Percentiles rank a stretch among this genome's conserved stretches.
phyloP scores from a whole-genome alignment of 1,284 basidiomycete genomes.

The Coriolopsis trogii region DNA sequence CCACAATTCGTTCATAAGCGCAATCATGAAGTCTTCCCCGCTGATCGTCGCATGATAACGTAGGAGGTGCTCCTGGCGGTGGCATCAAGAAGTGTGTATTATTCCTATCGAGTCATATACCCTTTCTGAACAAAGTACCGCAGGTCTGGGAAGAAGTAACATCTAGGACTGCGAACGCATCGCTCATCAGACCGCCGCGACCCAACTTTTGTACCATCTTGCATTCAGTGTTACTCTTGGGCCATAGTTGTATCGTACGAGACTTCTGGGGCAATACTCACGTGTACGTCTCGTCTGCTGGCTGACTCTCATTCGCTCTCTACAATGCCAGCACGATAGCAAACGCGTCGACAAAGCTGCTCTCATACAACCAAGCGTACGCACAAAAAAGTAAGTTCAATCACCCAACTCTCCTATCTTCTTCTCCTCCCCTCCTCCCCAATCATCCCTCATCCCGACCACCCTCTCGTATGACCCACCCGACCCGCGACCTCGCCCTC shows the following conservation, averaged over 20 bases:
- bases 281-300: neutral
- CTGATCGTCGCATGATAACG: constrained; percentile 8
- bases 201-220: neutral
- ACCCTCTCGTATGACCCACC: neutral
- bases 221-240: neutral
- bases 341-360: neutral
- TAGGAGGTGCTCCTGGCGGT: constrained; percentile 69
- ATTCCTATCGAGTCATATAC: neutral
- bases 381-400: neutral
- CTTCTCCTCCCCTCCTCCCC: neutral
- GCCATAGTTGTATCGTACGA: constrained; percentile 11
- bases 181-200: neutral
- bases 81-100: constrained; percentile 80
- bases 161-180: neutral
- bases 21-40: neutral
- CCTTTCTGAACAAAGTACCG: constrained; percentile 8
- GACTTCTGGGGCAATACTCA: constrained; percentile 7
- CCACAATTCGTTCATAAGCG: neutral
- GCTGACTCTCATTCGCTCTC: neutral
- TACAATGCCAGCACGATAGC: too few relatives aligned
- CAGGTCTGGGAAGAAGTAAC: constrained; percentile 44
- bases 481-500: neutral
- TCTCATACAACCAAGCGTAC: constrained; percentile 9
- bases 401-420: neutral
- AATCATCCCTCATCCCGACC: neutral